These are phyloP conservation scores for Pseudozyma flocculosa DNA, from an alignment of 1,284 basidiomycete species.

Conservation along the genomic window DNA sequence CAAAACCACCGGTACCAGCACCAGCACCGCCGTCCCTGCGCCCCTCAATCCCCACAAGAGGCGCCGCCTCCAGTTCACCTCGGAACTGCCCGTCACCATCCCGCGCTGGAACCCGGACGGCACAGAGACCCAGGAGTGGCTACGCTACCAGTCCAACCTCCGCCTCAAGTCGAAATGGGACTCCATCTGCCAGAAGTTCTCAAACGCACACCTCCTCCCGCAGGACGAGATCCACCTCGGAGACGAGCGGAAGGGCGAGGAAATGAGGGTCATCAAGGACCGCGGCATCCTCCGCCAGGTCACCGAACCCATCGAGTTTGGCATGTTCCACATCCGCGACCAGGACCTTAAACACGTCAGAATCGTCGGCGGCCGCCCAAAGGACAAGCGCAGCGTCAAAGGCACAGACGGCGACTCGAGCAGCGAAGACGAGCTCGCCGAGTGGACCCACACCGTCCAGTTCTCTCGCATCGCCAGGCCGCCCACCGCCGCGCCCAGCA, in stretches of 20 bases:
- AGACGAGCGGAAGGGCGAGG: constrained; percentile 30
- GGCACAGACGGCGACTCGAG: constrained; percentile 10
- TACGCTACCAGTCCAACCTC: constrained; percentile 44
- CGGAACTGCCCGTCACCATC: constrained; percentile 19
- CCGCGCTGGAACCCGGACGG: constrained; percentile 45
- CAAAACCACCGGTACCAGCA: too few species aligned
- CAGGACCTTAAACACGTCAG: constrained; percentile 35
- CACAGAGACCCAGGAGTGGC: constrained; percentile 42
- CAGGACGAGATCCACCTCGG: constrained; percentile 57
- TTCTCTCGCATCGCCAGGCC: background rate
- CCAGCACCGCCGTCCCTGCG: too few species aligned
- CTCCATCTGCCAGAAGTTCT: constrained; percentile 50
- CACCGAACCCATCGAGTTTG: constrained; percentile 36
- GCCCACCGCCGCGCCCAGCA: background rate
- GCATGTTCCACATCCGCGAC: constrained; percentile 47
- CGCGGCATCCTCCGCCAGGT: constrained; percentile 43
- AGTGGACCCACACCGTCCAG: background rate
- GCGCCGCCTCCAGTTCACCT: constrained; percentile 29
- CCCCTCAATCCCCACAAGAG: constrained; percentile 8
- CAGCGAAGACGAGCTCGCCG: constrained; percentile 11
- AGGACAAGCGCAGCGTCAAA: constrained; percentile 19
- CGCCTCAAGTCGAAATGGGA: constrained; percentile 54
- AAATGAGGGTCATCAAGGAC: constrained; percentile 44
- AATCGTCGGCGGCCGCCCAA: background rate
- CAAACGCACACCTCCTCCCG: constrained; percentile 48